phyloP scores from a whole-genome alignment of 352 stramenopile genomes.

The Pythium sukuiense region DNA sequence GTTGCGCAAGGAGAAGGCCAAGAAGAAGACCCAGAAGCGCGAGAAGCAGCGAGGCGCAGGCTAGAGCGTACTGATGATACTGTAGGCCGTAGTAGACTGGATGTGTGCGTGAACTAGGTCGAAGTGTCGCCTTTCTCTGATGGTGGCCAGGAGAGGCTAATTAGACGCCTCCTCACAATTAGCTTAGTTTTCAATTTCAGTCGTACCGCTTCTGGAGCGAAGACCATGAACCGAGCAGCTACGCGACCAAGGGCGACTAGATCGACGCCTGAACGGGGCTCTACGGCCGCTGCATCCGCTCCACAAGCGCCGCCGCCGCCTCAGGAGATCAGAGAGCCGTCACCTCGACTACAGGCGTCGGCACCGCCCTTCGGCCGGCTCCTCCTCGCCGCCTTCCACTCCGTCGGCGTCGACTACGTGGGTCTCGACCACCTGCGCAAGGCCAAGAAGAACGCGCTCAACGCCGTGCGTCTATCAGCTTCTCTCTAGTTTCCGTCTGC shows the following conservation, averaged over 20 bases:
- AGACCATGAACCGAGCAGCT: background rate
- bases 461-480: slow-evolving; percentile 21
- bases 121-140: background rate
- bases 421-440: slow-evolving; percentile 55
- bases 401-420: slow-evolving; percentile 52
- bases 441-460: slow-evolving; percentile 54
- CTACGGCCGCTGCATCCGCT: background rate
- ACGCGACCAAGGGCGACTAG: background rate
- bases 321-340: background rate
- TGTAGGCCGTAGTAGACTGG: background rate
- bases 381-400: slow-evolving; percentile 38
- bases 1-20: slow-evolving; percentile 70
- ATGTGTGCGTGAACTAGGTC: background rate
- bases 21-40: slow-evolving; percentile 66
- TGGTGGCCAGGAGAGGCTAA: background rate
- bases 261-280: background rate
- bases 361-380: slow-evolving; percentile 48
- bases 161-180: background rate
- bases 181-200: no score
- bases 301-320: background rate
- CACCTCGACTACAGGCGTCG: background rate
- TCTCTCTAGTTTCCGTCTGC: background rate
- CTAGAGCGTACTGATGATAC: slow-evolving; percentile 23
- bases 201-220: no score
- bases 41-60: slow-evolving; percentile 72